Evolutionary conservation across 1,139 yeast genomes (phyloP).

Genomic region (Wickerhamiella infanticola): DNA sequence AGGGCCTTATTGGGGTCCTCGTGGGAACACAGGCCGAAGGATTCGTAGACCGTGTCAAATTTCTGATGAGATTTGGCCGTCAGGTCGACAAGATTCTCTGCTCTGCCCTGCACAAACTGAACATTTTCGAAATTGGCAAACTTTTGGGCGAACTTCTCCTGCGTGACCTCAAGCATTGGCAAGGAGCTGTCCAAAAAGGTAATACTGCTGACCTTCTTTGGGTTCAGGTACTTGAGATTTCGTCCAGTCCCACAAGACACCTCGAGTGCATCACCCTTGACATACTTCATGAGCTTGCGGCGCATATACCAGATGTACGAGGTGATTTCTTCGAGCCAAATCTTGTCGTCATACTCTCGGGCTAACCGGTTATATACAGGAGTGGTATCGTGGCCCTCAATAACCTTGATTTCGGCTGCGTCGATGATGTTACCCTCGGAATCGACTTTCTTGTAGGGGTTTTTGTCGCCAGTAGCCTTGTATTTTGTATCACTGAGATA

Average conservation of each 20-base stretch:
- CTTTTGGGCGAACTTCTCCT: conserved; percentile 50
- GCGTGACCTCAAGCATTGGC: conserved; percentile 74
- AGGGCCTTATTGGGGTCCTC: conserved; percentile 80
- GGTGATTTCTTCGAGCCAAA: conserved; percentile 73
- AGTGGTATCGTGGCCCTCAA: conserved; percentile 48
- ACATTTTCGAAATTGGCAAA: conserved; percentile 56
- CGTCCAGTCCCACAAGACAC: conserved; percentile 96
- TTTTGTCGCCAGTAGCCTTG: conserved; percentile 24
- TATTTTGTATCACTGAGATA: conserved; percentile 24
- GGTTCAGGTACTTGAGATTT: conserved; percentile 59
- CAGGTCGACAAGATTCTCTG: conserved; percentile 59
- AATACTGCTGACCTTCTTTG: conserved; percentile 45
- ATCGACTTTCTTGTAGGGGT: conserved; percentile 20
- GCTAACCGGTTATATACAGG: conserved; percentile 70
- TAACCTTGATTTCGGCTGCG: conserved; percentile 7
- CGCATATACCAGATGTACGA: conserved; percentile 74
- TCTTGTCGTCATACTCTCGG: conserved; percentile 61
- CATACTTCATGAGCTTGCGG: conserved; percentile 65
- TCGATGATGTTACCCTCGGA: conserved; percentile 8
- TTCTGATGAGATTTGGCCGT: conserved; percentile 33
- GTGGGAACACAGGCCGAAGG: conserved; percentile 92
- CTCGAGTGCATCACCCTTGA: conserved; percentile 79
- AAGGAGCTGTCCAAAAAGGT: conserved; percentile 76
- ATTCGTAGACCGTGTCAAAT: conserved; percentile 84
- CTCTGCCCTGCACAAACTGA: conserved; percentile 83